Base-by-base conservation (phyloP, 2,329 filamentous ascomycete genomes). In the Myriosclerotinia duriaeana region DNA sequence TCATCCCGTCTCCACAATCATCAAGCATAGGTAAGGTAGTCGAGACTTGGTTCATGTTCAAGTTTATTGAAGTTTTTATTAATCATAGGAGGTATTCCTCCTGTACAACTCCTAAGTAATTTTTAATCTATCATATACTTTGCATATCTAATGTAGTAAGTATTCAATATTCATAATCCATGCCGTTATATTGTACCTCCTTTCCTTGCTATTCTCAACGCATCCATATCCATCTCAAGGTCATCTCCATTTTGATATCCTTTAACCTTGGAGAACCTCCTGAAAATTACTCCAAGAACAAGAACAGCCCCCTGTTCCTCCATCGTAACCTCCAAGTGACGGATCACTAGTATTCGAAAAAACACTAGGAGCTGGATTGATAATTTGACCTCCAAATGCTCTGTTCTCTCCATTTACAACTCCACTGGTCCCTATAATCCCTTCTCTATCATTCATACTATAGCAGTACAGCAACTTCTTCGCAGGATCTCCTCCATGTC, bases 281-380 rank as follows among this genome's bases (percentile, higher is more conserved):
- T 68, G 58, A 65, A 76, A 77, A 63, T 89, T 89, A 66, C 80
- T 79, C 84, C 86, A 89, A 71, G 82, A 79, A 74, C 87, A 89
- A 75, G 78, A 80, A 73, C 87, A 89, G 1, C 87, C 87, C 20
- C 86, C 86, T 0, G 80, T 83, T 48, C 87, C 87, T 30, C 87
- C 87, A 74, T 89, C 87, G 70, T 85, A 83, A 0, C 87, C 87
- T 2, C 87, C 87, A 66, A 84, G 78, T 36, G 78, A 80, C 14
- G 76, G 71, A 68, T 87, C 78, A 0, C 74, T 73, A 40, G 20
- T 40, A 53, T 61, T 76, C 2, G 44, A 64, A 64, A 77, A 77
- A n/a, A 74, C 36, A 22, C 52, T 70, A 30, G 76, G 78, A 12
- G 81, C 78, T 14, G 78, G 79, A 72, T 89, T 89, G 65, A 89